These are phyloP conservation scores for Penicillium chermesinum DNA, from an alignment of 495 filamentous ascomycete genomes.

Conservation along the genomic window DNA sequence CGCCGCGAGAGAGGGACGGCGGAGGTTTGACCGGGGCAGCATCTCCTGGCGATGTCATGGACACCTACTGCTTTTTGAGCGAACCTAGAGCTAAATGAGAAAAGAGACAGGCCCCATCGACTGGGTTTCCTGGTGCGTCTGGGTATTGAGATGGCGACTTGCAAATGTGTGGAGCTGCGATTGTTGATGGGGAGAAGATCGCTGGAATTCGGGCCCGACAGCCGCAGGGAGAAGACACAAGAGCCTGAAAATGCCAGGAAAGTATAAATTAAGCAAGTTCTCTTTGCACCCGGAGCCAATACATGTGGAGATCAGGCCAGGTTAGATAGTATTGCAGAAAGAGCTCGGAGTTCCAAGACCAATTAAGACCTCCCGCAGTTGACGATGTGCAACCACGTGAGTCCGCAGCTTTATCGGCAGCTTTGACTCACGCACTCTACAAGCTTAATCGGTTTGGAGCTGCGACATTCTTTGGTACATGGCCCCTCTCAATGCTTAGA, in stretches of 20 bases:
- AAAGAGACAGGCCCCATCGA: conserved; percentile 33
- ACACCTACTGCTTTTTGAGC: conserved; percentile 31
- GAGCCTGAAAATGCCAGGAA: background rate
- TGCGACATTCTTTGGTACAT: conserved; percentile 6
- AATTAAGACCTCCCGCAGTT: background rate
- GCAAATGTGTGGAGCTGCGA: conserved; percentile 11
- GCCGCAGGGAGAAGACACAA: background rate
- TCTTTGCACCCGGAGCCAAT: conserved; percentile 1
- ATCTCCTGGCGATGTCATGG: conserved; percentile 61
- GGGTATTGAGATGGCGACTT: conserved; percentile 5
- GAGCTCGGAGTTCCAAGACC: background rate
- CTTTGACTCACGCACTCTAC: conserved; percentile 9
- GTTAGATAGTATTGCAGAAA: conserved; percentile 13
- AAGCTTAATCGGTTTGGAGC: background rate
- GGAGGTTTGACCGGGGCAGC: conserved; percentile 56
- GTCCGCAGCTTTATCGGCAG: conserved; percentile 19
- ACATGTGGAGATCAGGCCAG: conserved; percentile 16
- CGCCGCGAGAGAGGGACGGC: conserved; percentile 51
- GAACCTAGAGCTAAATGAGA: conserved; percentile 9
- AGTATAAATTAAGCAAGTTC: background rate
- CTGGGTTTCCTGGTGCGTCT: conserved; percentile 8
- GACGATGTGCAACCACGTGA: conserved; percentile 26
- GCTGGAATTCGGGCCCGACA: conserved; percentile 15
- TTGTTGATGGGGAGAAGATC: conserved; percentile 27
- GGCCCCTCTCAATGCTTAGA: conserved; percentile 22